Base-by-base conservation (phyloP, 352 stramenopile species). In the Globisporangium nagaii region DNA sequence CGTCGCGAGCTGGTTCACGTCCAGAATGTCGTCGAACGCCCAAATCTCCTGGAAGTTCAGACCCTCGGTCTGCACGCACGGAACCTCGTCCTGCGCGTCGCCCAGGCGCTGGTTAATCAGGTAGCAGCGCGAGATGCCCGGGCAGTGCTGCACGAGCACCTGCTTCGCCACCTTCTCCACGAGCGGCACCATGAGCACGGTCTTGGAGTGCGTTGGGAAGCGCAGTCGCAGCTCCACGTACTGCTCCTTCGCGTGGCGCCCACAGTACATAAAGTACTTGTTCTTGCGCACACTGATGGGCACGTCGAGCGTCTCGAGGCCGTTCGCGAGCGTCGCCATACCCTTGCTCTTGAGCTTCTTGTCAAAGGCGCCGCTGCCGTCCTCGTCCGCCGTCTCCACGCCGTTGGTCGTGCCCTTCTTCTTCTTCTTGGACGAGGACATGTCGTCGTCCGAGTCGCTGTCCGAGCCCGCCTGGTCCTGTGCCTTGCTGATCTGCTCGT, bases 41-140 rank as follows among this genome's bases (percentile, higher is more conserved):
- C 97, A 99, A 43, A 99, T 96, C 53, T 98, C 96, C 61, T 98
- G 81, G 71, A 99, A 99, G 70, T 99, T 99, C 30, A 98, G 90
- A 62, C 98, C 98, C 53, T 98, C 96, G 3, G 91, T 97, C 63
- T 98, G 90, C n/a, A 95, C 68, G 40, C 85, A 93, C 19, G 83
- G 82, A 46, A 81, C 82, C 58, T 94, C 86, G n/a, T 95, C 79
- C 60, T 90, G 74, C 4, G 63, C 63, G 20, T 90, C 73, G 28
- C 81, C 79, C 13, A 95, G 60, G 32, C 83, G 84, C 70, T 96
- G 83, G 54, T 97, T 88, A 63, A 95, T 92, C 54, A 93, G 59
- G 73, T 94, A 95, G 66, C 84, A 96, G 28, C 84, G 83, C 41
- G 81, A 84, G 65, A 96, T 95, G n/a, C 83, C 78, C 10, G 85